Conservation (phyloP, 345 rosid genomes). For the Streptanthus diversifolius region DNA sequence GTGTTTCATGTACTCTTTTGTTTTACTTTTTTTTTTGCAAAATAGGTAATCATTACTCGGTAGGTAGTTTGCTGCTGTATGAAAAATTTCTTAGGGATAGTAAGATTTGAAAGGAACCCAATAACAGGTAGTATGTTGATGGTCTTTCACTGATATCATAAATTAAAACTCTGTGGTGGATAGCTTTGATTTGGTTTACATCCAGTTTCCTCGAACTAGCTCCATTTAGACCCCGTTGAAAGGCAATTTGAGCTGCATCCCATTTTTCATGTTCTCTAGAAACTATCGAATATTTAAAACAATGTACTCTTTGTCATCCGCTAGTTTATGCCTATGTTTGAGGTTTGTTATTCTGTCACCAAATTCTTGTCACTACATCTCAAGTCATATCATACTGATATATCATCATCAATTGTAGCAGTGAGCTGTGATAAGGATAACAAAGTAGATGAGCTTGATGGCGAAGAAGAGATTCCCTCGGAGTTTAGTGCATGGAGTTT, state of each 20-base stretch:
- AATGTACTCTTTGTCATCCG: background rate
- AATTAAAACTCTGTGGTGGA: background rate
- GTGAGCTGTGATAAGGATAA: slow-evolving; percentile 36
- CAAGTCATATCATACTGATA: background rate
- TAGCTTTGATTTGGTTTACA: background rate
- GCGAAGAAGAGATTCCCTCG: slow-evolving; percentile 41
- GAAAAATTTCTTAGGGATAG: background rate
- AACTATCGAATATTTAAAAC: background rate
- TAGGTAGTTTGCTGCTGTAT: background rate
- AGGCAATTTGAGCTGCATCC: background rate
- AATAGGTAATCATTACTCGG: background rate
- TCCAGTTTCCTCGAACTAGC: background rate
- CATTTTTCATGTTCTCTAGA: background rate
- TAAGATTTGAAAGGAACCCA: background rate
- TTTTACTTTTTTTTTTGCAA: background rate
- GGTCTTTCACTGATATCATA: background rate
- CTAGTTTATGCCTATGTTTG: too few species aligned
- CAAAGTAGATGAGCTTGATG: slow-evolving; percentile 46
- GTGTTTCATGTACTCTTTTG: slow-evolving; percentile 21
- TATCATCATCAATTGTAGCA: slow-evolving; percentile 13
- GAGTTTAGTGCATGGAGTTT: slow-evolving; percentile 77
- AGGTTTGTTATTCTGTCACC: background rate
- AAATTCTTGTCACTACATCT: background rate
- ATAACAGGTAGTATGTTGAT: background rate
- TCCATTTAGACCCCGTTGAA: background rate